Evolutionary conservation across 2,329 filamentous ascomycete species (phyloP).

Genomic region (Leptodontidium sp.): DNA sequence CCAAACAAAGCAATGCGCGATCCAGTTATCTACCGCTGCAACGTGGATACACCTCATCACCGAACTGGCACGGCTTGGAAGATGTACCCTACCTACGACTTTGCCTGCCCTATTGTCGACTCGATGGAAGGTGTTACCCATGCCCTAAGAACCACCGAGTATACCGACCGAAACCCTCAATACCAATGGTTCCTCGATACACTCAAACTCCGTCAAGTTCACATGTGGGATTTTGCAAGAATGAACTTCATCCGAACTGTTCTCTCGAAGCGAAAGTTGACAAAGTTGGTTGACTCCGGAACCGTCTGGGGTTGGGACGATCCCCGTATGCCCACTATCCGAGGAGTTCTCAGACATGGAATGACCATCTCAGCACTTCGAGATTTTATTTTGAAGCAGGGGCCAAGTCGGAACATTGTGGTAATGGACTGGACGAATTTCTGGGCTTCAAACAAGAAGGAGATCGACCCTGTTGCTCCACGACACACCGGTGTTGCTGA

Average conservation of each 20-base stretch:
- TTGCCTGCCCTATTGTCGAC: slow-evolving; percentile 84
- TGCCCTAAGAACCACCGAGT: slow-evolving; percentile 84
- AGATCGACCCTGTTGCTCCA: slow-evolving; percentile 79
- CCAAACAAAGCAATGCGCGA: slow-evolving; percentile 96
- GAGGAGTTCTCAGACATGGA: slow-evolving; percentile 79
- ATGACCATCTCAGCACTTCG: slow-evolving; percentile 82
- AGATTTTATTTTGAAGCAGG: slow-evolving; percentile 86
- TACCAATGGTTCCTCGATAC: slow-evolving; percentile 87
- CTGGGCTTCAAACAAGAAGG: slow-evolving; percentile 78
- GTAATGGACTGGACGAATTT: slow-evolving; percentile 83
- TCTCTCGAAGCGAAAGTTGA: slow-evolving; percentile 86
- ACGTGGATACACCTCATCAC: slow-evolving; percentile 87
- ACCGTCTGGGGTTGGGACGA: slow-evolving; percentile 87
- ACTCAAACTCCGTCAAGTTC: slow-evolving; percentile 76
- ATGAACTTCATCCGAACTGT: slow-evolving; percentile 87
- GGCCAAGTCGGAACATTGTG: slow-evolving; percentile 83
- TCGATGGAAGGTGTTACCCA: slow-evolving; percentile 84
- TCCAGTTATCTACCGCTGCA: slow-evolving; percentile 97
- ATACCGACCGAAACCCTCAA: slow-evolving; percentile 85
- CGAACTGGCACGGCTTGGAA: slow-evolving; percentile 83
- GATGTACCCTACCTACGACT: slow-evolving; percentile 88
- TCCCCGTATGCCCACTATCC: slow-evolving; percentile 84
- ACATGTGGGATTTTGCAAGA: slow-evolving; percentile 86
- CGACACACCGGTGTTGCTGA: slow-evolving; percentile 77
- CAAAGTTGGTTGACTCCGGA: slow-evolving; percentile 80